These are phyloP conservation scores for Yamadazyma pseudoaaseri DNA, from an alignment of 1,139 yeast species.

Conservation along the genomic window DNA sequence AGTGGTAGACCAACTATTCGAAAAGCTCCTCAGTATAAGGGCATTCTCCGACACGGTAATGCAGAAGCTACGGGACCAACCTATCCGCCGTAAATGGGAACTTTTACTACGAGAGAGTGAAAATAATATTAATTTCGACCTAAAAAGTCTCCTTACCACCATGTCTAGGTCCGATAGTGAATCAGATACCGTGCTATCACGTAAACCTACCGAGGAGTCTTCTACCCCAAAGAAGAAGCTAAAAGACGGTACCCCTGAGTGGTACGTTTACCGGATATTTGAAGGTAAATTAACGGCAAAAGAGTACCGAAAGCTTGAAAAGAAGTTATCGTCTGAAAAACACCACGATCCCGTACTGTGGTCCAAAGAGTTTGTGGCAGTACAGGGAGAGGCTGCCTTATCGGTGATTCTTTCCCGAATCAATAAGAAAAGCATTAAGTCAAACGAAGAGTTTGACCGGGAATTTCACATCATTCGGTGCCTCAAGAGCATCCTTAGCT, in stretches of 20 bases:
- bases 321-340: conserved; percentile 22
- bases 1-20: conserved; percentile 40
- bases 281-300: conserved; percentile 31
- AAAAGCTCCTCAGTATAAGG: conserved; percentile 35
- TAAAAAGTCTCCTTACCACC: conserved; percentile 18
- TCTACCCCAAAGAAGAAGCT: conserved; percentile 7
- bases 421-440: conserved; percentile 44
- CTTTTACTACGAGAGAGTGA: conserved; percentile 42
- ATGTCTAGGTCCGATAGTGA: conserved; percentile 2
- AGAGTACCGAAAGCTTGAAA: conserved; percentile 38
- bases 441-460: conserved; percentile 44
- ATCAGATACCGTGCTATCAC: conserved; percentile 4
- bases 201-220: conserved; percentile 9
- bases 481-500: conserved; percentile 31
- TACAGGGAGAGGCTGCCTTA: conserved; percentile 47
- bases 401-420: conserved; percentile 39
- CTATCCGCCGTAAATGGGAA: conserved; percentile 46
- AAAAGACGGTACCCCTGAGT: conserved; percentile 43
- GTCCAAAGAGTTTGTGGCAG: conserved; percentile 32
- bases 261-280: conserved; percentile 42
- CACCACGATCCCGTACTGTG: conserved; percentile 25
- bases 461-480: conserved; percentile 41
- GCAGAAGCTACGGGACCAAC: conserved; percentile 28
- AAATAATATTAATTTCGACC: conserved; percentile 36
- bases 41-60: conserved; percentile 39